Base-by-base conservation (phyloP, 257 asterid genomes). In the Penstemon davidsonii region DNA sequence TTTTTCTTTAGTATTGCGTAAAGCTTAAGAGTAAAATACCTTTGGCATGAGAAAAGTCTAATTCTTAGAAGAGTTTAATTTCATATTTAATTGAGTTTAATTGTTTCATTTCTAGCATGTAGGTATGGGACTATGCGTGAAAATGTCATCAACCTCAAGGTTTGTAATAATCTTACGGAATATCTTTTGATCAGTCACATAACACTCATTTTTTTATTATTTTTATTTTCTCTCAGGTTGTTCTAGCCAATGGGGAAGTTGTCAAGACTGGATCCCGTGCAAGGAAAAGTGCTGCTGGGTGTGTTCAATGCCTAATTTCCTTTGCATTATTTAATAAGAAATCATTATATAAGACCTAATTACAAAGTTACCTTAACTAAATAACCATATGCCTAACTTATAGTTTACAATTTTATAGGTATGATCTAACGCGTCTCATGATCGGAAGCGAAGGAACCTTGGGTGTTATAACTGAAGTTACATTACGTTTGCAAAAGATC, bases 41-140 rank as follows among this genome's bases (percentile, higher is more conserved):
- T 60, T 58, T 61, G 49, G 55, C 9, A 13, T 11, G 25, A 49
- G 62, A 41, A 70, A 55, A 63, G 38, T 66, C 57, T 66, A 46
- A 49, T 25, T 13, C 52, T 13, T 50, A 12, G 42, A 70, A 37
- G 6, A 56, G 41, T 38, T 45, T 11, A 54, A 33, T 55, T 47
- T 4, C 71, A 51, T 72, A 73, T 47, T 70, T 50, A 59, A 68
- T 73, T 62, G 74, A 49, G 67, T 76, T 72, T 83, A 81, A 82
- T 76, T 54, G 69, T 80, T 69, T 71, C 60, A 49, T 78, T 83
- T 73, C 81, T 85, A 85, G 80, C 78, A 79, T 88, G 89, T 81
- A 88, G 97, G 92, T 94, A 94, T 71, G 99, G 99, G 51, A 94
- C 97, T 62, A 94, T 94, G 99, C 96, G 97, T 0, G 99, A 91